These are phyloP conservation scores for apple (Malus domestica) DNA, from an alignment of 306 rosid genomes.

Conservation along the genomic window DNA sequence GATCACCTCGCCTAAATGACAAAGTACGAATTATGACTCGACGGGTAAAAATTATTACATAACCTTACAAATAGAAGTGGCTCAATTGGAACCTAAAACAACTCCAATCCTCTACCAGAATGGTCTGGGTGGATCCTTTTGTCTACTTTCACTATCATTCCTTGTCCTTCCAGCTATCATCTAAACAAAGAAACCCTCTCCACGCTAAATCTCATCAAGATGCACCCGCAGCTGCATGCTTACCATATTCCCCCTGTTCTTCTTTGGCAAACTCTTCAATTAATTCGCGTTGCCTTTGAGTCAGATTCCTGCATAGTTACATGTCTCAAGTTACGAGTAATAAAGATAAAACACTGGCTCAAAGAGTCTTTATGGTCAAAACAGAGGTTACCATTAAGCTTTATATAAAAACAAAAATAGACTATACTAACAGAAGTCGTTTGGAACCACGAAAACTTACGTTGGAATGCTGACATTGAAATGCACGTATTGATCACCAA, in stretches of 20 bases:
- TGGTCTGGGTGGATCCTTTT: background rate
- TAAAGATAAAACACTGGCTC: background rate
- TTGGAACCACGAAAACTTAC: slow-evolving; percentile 24
- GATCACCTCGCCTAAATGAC: background rate
- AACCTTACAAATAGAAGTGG: slow-evolving; percentile 4
- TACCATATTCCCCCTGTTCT: slow-evolving; percentile 23
- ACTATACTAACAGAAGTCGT: background rate
- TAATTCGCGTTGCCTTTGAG: slow-evolving; percentile 65
- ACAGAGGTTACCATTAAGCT: background rate
- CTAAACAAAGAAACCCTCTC: background rate
- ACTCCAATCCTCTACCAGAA: slow-evolving; percentile 32
- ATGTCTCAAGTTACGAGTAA: background rate
- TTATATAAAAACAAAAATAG: too few relatives aligned
- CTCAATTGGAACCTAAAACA: slow-evolving; percentile 19
- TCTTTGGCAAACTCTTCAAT: slow-evolving; percentile 80
- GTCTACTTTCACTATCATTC: background rate
- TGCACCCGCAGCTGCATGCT: slow-evolving; percentile 25
- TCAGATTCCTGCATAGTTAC: slow-evolving; percentile 46
- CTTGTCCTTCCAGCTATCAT: slow-evolving; percentile 1
- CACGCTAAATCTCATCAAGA: slow-evolving; percentile 29
- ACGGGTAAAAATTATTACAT: slow-evolving; percentile 22
- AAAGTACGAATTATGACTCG: slow-evolving; percentile 4
- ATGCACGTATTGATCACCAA: slow-evolving; percentile 88
- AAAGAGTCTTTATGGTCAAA: background rate
- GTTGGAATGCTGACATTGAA: slow-evolving; percentile 76